phyloP scores from a whole-genome alignment of 2,329 filamentous ascomycete species.

The Penicillium sp. region DNA sequence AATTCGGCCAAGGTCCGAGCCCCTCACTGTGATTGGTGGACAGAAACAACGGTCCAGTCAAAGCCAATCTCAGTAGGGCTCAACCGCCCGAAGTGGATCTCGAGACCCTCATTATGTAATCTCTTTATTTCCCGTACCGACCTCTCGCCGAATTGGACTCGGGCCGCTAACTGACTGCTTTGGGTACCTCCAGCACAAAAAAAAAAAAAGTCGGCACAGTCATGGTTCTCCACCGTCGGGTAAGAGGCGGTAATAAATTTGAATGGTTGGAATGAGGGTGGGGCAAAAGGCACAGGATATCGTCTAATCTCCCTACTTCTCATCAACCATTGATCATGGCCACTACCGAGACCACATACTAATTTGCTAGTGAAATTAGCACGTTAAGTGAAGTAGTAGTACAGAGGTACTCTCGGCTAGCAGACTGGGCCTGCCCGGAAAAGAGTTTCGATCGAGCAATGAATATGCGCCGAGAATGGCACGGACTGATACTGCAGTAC shows the following conservation, averaged over 20 bases:
- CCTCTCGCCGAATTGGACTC: background rate
- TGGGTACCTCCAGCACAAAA: background rate
- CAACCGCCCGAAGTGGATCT: background rate
- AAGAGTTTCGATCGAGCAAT: background rate
- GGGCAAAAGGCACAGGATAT: background rate
- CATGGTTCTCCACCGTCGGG: background rate
- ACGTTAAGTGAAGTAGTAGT: background rate
- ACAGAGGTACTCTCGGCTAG: background rate
- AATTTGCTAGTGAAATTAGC: background rate
- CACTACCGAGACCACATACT: background rate
- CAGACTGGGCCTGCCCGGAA: background rate
- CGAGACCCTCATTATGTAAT: background rate
- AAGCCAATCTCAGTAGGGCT: background rate
- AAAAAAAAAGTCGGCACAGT: background rate
- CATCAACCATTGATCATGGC: background rate
- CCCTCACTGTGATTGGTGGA: background rate
- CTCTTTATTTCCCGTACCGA: constrained; percentile 1
- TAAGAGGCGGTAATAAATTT: background rate
- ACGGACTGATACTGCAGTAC: background rate
- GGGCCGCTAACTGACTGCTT: background rate
- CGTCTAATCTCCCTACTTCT: constrained; percentile 2
- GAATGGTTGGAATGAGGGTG: background rate
- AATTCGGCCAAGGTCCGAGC: constrained; percentile 1
- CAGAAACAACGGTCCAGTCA: background rate
- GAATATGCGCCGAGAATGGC: background rate